Percentiles rank a stretch among this genome's conserved stretches.
Conservation (phyloP, 257 asterid genomes). For the Eucommia ulmoides region DNA sequence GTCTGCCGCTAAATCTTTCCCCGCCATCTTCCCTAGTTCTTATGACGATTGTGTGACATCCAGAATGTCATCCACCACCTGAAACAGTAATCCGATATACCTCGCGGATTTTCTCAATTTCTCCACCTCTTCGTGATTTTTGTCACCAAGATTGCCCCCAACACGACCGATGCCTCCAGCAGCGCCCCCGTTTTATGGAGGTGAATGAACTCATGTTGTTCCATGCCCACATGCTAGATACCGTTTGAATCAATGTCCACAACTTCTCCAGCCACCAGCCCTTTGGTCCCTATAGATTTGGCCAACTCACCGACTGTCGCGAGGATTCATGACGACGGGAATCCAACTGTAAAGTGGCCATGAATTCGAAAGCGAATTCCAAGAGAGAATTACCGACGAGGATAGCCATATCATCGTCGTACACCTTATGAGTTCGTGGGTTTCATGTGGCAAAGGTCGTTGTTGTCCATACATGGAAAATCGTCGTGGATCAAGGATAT, state of each 20-base stretch:
- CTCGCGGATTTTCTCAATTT: conserved; percentile 46
- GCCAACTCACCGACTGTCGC: neutral
- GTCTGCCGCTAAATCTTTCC: conserved; percentile 38
- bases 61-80: conserved; percentile 66
- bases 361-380: neutral
- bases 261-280: neutral
- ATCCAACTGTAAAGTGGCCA: neutral
- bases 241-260: neutral
- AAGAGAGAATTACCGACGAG: neutral
- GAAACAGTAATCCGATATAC: conserved; percentile 47
- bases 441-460: conserved; percentile 14
- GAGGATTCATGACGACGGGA: neutral
- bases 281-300: neutral
- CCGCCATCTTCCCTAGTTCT: conserved; percentile 61
- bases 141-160: conserved; percentile 69
- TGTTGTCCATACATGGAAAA: conserved; percentile 69
- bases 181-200: conserved; percentile 54
- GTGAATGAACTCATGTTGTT: conserved; percentile 44
- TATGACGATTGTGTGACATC: conserved; percentile 46
- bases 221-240: neutral
- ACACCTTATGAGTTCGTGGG: neutral
- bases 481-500: conserved; percentile 70
- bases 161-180: conserved; percentile 65
- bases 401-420: neutral
- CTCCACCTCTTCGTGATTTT: conserved; percentile 32